phyloP scores from a whole-genome alignment of 306 rosid species.

The Cajanus cajan region DNA sequence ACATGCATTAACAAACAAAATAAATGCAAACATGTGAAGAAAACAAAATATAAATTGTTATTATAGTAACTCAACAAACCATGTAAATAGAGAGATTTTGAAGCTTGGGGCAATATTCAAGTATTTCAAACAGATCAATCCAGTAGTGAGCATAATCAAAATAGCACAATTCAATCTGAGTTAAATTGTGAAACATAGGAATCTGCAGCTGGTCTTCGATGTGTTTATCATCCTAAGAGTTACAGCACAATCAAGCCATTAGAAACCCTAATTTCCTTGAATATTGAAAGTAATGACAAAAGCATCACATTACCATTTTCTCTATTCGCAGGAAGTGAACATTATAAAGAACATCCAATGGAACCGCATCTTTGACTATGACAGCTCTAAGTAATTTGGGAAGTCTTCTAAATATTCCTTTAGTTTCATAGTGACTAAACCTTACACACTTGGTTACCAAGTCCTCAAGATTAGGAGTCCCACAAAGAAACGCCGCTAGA shows the following conservation, averaged over 20 bases:
- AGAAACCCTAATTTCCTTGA: neutral
- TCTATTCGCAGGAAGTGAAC: neutral
- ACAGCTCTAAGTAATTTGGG: neutral
- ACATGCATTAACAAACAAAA: too few species aligned
- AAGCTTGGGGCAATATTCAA: neutral
- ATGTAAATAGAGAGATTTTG: neutral
- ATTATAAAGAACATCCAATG: neutral
- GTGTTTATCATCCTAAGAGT: neutral
- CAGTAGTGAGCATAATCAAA: neutral
- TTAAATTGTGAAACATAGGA: neutral
- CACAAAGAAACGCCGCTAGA: neutral
- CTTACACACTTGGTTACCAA: accelerated
- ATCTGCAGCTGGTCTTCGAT: neutral
- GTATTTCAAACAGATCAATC: neutral
- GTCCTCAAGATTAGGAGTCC: neutral
- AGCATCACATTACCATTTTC: neutral
- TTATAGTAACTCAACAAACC: neutral
- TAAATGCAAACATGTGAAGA: neutral
- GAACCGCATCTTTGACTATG: neutral
- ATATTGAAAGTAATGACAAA: neutral
- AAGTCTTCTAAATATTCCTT: neutral
- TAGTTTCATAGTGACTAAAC: neutral
- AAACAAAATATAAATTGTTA: too few species aligned
- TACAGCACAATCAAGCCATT: neutral
- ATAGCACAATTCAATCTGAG: neutral